These are phyloP conservation scores for Suillus americanus DNA, from an alignment of 768 basidiomycete species.

Conservation along the genomic window DNA sequence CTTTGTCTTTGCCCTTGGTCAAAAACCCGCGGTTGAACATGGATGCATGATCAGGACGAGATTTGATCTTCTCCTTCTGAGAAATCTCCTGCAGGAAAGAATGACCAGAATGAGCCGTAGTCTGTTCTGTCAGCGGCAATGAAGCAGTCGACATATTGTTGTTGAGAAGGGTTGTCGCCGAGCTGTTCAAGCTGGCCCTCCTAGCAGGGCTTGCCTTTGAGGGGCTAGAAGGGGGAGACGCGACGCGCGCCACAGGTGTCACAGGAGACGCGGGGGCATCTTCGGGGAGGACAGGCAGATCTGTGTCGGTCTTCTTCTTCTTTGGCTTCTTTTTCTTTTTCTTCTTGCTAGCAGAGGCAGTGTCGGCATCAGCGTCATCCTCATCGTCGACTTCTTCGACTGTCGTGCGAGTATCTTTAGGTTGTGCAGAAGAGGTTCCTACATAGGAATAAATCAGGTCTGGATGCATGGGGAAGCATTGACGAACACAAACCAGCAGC, in stretches of 20 bases:
- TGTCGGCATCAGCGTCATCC: constrained; percentile 38
- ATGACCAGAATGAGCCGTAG: constrained; percentile 64
- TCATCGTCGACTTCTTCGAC: constrained; percentile 78
- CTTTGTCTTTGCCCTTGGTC: constrained; percentile 42
- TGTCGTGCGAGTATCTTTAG: constrained; percentile 42
- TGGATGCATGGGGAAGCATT: neutral
- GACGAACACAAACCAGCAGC: constrained; percentile 13
- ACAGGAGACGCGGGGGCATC: constrained; percentile 15
- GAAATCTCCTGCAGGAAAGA: constrained; percentile 61
- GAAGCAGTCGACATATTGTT: constrained; percentile 40
- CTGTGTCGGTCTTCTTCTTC: constrained; percentile 55
- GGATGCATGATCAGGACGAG: constrained; percentile 58
- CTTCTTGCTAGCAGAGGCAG: constrained; percentile 43
- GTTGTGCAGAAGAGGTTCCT: constrained; percentile 26
- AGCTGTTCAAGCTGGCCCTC: constrained; percentile 14
- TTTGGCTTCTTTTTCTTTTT: constrained; percentile 79
- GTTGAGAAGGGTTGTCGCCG: constrained; percentile 20
- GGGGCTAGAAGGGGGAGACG: constrained; percentile 26
- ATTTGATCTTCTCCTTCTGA: constrained; percentile 68
- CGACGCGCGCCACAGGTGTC: constrained; percentile 9
- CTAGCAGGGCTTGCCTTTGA: constrained; percentile 13
- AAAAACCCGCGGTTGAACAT: constrained; percentile 51
- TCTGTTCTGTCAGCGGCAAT: constrained; percentile 43
- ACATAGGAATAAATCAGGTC: neutral
- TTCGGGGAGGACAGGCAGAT: constrained; percentile 23